A percentile compares a stretch with the other conserved stretches of the same genome.
These are phyloP conservation scores for Debaryomyces sp. DNA, from an alignment of 1,139 yeast species.

Conservation along the genomic window DNA sequence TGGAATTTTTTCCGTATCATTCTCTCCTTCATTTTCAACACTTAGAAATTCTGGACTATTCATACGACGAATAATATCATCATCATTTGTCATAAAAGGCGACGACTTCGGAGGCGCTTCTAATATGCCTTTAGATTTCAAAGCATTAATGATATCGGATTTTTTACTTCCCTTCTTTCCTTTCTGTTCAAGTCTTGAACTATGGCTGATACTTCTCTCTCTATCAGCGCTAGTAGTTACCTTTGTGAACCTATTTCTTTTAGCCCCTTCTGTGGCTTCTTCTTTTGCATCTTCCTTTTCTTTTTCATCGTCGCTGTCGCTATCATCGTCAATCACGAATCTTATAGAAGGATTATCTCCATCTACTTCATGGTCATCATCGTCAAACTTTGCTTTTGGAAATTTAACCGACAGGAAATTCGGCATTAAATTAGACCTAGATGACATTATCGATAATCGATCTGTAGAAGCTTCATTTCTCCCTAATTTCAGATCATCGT, in stretches of 20 bases:
- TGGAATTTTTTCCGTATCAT: conserved; percentile 11
- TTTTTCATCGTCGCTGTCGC: neutral
- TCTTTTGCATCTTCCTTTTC: conserved; percentile 15
- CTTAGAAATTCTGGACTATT: conserved; percentile 37
- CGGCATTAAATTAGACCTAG: conserved; percentile 53
- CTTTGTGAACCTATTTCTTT: conserved; percentile 1
- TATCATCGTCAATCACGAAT: conserved; percentile 30
- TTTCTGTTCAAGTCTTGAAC: neutral
- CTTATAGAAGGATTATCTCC: conserved; percentile 26
- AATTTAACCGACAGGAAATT: conserved; percentile 78
- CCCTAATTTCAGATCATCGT: conserved; percentile 12
- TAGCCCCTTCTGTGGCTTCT: conserved; percentile 19
- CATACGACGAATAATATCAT: conserved; percentile 40
- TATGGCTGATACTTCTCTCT: neutral
- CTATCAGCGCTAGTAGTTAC: neutral
- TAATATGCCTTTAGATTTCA: conserved; percentile 6
- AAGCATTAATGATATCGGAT: conserved; percentile 9
- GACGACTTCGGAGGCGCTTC: conserved; percentile 22
- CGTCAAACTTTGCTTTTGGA: conserved; percentile 71
- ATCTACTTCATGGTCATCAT: conserved; percentile 48
- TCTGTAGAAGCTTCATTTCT: conserved; percentile 16
- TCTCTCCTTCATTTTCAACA: conserved; percentile 28
- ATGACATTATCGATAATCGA: conserved; percentile 34
- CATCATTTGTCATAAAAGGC: conserved; percentile 41
- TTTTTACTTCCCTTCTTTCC: conserved; percentile 20